These are phyloP conservation scores for Zygoascus sp. DNA, from an alignment of 1,139 yeast genomes.

Conservation along the genomic window DNA sequence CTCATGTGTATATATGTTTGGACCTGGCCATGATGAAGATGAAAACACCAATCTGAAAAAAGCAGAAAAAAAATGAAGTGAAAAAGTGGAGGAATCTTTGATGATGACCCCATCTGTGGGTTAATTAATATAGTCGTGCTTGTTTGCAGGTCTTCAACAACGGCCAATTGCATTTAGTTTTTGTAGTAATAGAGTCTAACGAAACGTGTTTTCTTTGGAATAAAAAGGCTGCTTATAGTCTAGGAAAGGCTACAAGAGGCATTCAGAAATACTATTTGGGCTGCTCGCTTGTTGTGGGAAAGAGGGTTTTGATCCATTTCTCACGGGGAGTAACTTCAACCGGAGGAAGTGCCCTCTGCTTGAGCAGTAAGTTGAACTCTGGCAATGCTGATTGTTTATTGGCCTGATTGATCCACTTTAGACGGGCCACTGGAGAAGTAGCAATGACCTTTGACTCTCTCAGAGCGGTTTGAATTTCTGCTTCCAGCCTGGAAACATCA, in stretches of 20 bases:
- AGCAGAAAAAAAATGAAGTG: not conserved
- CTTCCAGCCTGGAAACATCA: not conserved
- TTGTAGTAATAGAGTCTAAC: constrained; percentile 40
- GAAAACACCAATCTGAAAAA: not conserved
- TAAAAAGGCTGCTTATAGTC: no score
- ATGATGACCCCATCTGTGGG: not conserved
- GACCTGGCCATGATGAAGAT: constrained; percentile 1
- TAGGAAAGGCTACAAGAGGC: no score
- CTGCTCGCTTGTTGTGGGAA: not conserved
- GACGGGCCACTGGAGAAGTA: not conserved
- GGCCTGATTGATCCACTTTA: constrained; percentile 4
- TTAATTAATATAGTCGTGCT: constrained; percentile 6
- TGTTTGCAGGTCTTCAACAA: constrained; percentile 22
- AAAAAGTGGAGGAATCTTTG: not conserved
- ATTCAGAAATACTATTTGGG: not conserved
- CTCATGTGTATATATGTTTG: constrained; percentile 6
- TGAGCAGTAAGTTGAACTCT: not conserved
- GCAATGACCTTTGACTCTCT: not conserved
- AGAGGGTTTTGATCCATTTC: not conserved
- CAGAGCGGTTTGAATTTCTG: constrained; percentile 1
- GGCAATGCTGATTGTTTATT: not conserved
- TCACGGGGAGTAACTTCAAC: not conserved
- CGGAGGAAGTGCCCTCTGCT: not conserved
- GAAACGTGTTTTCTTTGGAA: not conserved
- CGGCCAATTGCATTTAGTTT: constrained; percentile 30